Conservation (phyloP, 495 filamentous ascomycete genomes). For the Xylaria bambusicola region DNA sequence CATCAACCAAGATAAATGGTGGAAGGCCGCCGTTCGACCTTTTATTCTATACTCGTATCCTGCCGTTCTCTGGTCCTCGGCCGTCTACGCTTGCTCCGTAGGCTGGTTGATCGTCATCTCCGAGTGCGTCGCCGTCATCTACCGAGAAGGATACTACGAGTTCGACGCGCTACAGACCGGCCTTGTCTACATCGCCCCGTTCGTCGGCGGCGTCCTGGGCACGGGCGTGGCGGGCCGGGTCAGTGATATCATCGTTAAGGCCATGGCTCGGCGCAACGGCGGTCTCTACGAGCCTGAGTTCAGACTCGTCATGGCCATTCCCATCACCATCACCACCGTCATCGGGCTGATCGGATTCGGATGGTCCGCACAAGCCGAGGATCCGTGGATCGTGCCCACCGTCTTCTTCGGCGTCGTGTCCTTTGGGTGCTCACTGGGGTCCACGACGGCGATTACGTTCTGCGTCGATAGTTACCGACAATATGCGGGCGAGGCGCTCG, state of each 20-base stretch:
- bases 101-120: constrained; percentile 96
- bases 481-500: constrained; percentile 92
- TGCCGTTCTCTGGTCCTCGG: constrained; percentile 84
- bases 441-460: constrained; percentile 94
- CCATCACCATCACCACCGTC: constrained; percentile 74
- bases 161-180: constrained; percentile 81
- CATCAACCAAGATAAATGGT: constrained; percentile 77
- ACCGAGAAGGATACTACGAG: constrained; percentile 68
- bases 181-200: constrained; percentile 86
- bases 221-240: constrained; percentile 89
- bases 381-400: constrained; percentile 89
- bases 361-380: constrained; percentile 75
- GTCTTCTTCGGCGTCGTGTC: constrained; percentile 90
- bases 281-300: constrained; percentile 97
- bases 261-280: constrained; percentile 79
- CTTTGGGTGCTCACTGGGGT: constrained; percentile 89
- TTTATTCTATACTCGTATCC: constrained; percentile 88
- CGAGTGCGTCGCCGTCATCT: constrained; percentile 79
- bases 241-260: constrained; percentile 78
- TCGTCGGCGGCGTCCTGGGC: constrained; percentile 85
- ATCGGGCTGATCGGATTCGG: constrained; percentile 93
- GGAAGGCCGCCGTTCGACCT: constrained; percentile 71
- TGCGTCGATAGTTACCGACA: constrained; percentile 91
- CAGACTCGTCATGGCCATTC: constrained; percentile 85
- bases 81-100: constrained; percentile 85